Evolutionary conservation across 495 filamentous ascomycete genomes (phyloP).

Genomic region (Zalerion maritima): DNA sequence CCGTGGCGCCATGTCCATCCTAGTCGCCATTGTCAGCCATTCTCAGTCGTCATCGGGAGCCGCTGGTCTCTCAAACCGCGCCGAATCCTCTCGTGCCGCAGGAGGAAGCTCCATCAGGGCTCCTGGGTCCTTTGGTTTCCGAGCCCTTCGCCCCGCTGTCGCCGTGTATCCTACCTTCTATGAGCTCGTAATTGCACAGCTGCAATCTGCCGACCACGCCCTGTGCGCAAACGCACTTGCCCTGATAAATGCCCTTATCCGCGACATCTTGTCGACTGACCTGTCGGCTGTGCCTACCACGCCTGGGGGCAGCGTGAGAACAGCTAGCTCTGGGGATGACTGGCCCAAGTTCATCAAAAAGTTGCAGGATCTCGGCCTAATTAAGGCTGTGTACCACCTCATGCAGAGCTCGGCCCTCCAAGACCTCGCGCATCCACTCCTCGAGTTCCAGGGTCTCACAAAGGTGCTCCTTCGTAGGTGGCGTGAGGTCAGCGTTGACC

Average conservation of each 20-base stretch:
- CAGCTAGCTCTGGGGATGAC: slow-evolving; percentile 40
- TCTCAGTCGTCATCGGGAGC: slow-evolving; percentile 39
- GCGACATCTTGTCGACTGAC: slow-evolving; percentile 80
- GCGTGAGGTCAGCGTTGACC: slow-evolving; percentile 69
- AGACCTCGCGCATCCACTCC: slow-evolving; percentile 78
- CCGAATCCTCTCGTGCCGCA: slow-evolving; percentile 11
- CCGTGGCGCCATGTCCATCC: slow-evolving; percentile 88
- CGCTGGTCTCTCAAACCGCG: slow-evolving; percentile 14
- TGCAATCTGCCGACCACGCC: slow-evolving; percentile 89
- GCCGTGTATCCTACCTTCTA: slow-evolving; percentile 84
- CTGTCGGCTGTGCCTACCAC: too few relatives aligned
- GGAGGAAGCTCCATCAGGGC: too few relatives aligned
- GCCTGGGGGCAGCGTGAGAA: slow-evolving; percentile 13
- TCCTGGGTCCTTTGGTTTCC: slow-evolving; percentile 59
- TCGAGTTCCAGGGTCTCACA: slow-evolving; percentile 88
- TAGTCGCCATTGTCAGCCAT: slow-evolving; percentile 83
- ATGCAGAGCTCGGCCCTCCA: slow-evolving; percentile 93
- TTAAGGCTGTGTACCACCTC: slow-evolving; percentile 74
- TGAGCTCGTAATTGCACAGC: slow-evolving; percentile 76
- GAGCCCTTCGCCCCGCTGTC: slow-evolving; percentile 83
- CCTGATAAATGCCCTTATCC: slow-evolving; percentile 87
- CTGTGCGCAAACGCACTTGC: slow-evolving; percentile 91
- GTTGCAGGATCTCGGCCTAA: slow-evolving; percentile 84
- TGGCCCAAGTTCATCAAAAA: slow-evolving; percentile 94
- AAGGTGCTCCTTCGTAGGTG: slow-evolving; percentile 86